A percentile compares a stretch with the other conserved stretches of the same genome.
Evolutionary conservation across 78 protist species (phyloP).

Genomic region (Dictyostelium capitatum): DNA sequence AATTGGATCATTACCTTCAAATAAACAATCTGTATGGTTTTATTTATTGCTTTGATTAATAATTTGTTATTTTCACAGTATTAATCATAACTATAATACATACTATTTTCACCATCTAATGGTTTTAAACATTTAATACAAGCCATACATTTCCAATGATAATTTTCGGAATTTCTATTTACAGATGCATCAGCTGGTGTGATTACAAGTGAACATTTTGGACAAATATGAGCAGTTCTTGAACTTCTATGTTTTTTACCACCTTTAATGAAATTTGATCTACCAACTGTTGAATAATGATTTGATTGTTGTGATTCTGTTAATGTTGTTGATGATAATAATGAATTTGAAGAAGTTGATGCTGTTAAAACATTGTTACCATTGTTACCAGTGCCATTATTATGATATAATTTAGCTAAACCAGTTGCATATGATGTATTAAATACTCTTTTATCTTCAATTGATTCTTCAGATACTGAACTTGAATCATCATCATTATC

Average conservation of each 20-base stretch:
- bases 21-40: slow-evolving; percentile 39
- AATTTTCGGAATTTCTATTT: slow-evolving; percentile 35
- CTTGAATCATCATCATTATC: neutral
- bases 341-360: slow-evolving; percentile 26
- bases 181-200: slow-evolving; percentile 41
- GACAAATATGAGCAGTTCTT: slow-evolving; percentile 34
- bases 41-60: neutral
- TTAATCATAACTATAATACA: neutral
- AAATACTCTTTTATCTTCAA: neutral
- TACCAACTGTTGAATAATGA: neutral
- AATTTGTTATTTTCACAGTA: neutral
- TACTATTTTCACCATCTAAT: slow-evolving; percentile 28
- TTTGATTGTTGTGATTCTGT: neutral
- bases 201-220: slow-evolving; percentile 46
- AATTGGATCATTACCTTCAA: slow-evolving; percentile 40
- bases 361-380: neutral
- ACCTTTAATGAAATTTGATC: too few species aligned
- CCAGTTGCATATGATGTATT: slow-evolving; percentile 55
- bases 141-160: slow-evolving; percentile 70
- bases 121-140: slow-evolving; percentile 45
- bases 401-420: slow-evolving; percentile 54
- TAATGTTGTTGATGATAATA: neutral
- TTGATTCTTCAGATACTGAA: slow-evolving; percentile 4
- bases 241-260: neutral
- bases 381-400: neutral